phyloP scores from a whole-genome alignment of 768 basidiomycete genomes.

The Leccinum sublutescens region DNA sequence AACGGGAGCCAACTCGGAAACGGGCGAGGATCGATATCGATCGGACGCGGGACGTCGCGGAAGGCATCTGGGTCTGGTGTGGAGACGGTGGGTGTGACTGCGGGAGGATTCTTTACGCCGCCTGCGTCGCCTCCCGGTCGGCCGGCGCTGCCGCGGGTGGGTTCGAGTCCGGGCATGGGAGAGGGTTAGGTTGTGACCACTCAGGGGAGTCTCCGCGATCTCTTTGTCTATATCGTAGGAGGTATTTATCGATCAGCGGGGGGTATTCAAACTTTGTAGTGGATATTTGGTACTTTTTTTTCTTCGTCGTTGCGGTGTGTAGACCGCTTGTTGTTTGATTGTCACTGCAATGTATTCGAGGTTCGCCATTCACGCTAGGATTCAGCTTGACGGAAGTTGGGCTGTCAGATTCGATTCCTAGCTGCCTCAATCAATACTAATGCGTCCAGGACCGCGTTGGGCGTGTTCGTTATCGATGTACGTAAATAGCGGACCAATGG shows the following conservation, averaged over 20 bases:
- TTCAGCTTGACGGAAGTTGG: no score
- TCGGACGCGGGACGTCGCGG: constrained; percentile 58
- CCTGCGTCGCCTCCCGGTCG: constrained; percentile 34
- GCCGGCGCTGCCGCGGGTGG: neutral
- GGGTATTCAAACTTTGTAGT: neutral
- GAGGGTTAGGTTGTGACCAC: neutral
- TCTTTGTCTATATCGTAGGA: neutral
- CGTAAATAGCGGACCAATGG: no score
- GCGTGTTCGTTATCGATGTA: no score
- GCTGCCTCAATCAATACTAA: no score
- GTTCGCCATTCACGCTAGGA: no score
- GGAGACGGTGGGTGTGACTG: constrained; percentile 72
- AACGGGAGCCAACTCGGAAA: constrained; percentile 30
- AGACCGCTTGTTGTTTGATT: neutral
- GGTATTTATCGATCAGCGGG: neutral
- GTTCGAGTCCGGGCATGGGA: neutral
- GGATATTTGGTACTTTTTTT: neutral
- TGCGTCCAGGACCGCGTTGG: no score
- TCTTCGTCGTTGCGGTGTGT: neutral
- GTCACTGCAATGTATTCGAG: neutral
- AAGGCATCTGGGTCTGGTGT: constrained; percentile 73
- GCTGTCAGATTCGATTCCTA: no score
- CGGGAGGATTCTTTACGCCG: constrained; percentile 73
- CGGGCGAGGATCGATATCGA: constrained; percentile 57
- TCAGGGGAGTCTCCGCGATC: neutral